phyloP scores from a whole-genome alignment of 176 grass and related monocot genomes.

The Dactylis glomerata region DNA sequence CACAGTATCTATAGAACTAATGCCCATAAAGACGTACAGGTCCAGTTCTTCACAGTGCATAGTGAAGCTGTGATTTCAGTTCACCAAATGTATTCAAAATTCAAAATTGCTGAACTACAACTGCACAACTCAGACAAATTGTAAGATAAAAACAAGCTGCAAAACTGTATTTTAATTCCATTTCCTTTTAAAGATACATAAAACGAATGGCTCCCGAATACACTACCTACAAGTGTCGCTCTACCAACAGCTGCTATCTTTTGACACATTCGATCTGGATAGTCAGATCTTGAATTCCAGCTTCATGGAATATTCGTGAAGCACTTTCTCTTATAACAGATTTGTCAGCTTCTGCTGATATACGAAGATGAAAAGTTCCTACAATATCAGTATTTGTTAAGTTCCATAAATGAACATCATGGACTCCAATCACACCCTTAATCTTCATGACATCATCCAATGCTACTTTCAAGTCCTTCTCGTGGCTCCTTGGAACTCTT shows the following conservation, averaged over 20 bases:
- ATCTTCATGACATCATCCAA: conserved; percentile 65
- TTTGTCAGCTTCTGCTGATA: conserved; percentile 55
- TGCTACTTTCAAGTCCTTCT: conserved; percentile 69
- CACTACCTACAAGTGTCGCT: conserved; percentile 15
- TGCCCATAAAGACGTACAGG: background rate
- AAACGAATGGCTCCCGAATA: background rate
- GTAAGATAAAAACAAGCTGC: background rate
- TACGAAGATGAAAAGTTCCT: conserved; percentile 72
- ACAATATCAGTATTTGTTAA: conserved; percentile 94
- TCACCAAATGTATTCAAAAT: background rate
- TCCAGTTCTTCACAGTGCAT: background rate
- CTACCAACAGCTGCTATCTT: conserved; percentile 37
- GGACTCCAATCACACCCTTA: conserved; percentile 58
- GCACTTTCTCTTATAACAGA: conserved; percentile 49
- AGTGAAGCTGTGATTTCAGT: background rate
- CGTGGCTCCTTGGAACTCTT: conserved; percentile 82
- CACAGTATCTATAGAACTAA: background rate
- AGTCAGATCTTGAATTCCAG: conserved; percentile 81
- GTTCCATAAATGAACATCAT: conserved; percentile 90
- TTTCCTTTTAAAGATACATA: conserved; percentile 3
- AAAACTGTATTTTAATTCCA: conserved; percentile 19
- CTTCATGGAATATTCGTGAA: conserved; percentile 60
- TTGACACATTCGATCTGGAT: conserved; percentile 78
- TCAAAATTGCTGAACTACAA: conserved; percentile 9
- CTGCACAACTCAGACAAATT: background rate